These are phyloP conservation scores for Collybia sp. DNA, from an alignment of 768 basidiomycete species.

Conservation along the genomic window DNA sequence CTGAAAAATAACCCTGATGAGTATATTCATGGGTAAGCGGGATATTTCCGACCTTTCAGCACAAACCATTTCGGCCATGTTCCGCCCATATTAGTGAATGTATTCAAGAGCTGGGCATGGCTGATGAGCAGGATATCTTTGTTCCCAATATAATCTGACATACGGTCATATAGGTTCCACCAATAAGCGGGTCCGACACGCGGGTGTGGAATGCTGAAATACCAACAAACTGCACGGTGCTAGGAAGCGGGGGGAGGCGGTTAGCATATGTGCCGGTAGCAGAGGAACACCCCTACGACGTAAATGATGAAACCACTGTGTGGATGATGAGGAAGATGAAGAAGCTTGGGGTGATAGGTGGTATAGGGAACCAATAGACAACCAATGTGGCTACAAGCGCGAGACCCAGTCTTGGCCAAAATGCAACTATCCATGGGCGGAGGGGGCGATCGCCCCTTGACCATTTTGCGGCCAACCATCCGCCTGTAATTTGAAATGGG, in stretches of 20 bases:
- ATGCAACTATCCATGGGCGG: conserved; percentile 86
- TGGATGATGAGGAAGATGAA: conserved; percentile 77
- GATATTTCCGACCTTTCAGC: conserved; percentile 59
- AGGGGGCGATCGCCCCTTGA: conserved; percentile 75
- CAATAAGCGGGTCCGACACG: conserved; percentile 93
- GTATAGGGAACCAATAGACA: conserved; percentile 80
- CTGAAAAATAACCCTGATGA: conserved; percentile 29
- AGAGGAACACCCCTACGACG: conserved; percentile 52
- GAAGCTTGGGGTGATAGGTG: conserved; percentile 69
- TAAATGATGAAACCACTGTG: conserved; percentile 80
- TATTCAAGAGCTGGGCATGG: conserved; percentile 74
- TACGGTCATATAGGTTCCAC: conserved; percentile 99
- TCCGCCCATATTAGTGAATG: conserved; percentile 93
- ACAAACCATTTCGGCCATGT: conserved; percentile 98
- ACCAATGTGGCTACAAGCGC: conserved; percentile 68
- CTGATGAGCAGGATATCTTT: not conserved
- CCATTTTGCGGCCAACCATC: conserved; percentile 93
- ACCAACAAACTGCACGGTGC: conserved; percentile 98
- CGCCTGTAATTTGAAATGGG: conserved; percentile 93
- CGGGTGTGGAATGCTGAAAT: conserved; percentile 99
- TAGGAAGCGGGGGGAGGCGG: conserved; percentile 19
- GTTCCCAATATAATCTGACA: conserved; percentile 17
- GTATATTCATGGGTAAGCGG: not conserved
- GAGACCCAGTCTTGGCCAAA: conserved; percentile 82
- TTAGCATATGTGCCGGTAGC: not conserved